Evolutionary conservation across 163 green algal species (phyloP), one percentile per base, ranked within the genome.

Genomic region (Scenedesmus sp.): DNA sequence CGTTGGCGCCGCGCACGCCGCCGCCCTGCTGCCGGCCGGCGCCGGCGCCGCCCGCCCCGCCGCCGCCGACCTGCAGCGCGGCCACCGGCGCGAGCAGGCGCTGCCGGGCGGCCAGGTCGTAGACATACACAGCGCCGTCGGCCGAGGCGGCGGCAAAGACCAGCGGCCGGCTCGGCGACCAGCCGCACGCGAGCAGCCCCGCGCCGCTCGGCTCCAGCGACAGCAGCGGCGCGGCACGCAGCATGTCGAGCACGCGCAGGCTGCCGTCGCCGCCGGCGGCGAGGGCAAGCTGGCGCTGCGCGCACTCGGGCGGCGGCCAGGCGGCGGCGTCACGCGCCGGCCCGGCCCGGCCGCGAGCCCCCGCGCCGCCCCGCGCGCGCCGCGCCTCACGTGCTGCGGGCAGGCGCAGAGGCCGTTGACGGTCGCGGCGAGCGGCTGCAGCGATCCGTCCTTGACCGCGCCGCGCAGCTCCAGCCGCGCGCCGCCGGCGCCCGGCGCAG

Each of bases 61-160:
- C n/a, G n/a, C 7, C n/a, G n/a, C 20, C 69, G 1, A 66, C 54
- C 18, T 57, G 54, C 69, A 77, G 54, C 36, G 64, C 53, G 15
- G 26, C 54, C 17, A 77, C 54, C 33, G 69, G 69, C 36, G 31
- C 53, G 18, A 77, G 7, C 11, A 77, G 22, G 5, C 53, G 53
- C 54, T 77, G 69, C 22, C 33, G 53, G 34, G 69, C n/a, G 18
- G 69, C 54, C 7, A 94, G 80, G 76, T 92, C 87, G 76, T 92
- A 94, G 15, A 94, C 10, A 60, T 89, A 89, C 17, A 92, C 86
- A n/a, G 70, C 79, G n/a, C 89, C 89, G 62, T 90, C 86, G 14
- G 22, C 54, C 74, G 53, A 75, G 1, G 77, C 77, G 10, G 80
- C 84, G 4, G 87, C 89, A 69, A 91, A 85, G 39, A 93, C 84